Percentiles rank a stretch among this genome's conserved stretches.
These are phyloP conservation scores for Wallacemonas sp. DNA, from an alignment of 208 protist species.

Conservation along the genomic window DNA sequence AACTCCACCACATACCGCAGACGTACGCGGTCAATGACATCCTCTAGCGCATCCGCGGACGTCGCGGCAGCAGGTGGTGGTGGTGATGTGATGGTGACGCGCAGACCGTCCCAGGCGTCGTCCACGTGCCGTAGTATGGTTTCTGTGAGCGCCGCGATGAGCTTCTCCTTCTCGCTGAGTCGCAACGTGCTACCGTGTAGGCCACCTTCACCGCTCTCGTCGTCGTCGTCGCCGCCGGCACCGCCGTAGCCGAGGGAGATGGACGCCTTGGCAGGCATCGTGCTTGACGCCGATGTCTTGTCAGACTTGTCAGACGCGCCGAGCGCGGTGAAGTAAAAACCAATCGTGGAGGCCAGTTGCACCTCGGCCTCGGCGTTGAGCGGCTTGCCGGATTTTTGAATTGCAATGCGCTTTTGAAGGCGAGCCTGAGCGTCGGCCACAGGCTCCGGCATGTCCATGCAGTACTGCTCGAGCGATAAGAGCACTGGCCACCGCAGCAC, in stretches of 20 bases:
- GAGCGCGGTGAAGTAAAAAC: constrained; percentile 9
- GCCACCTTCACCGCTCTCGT: constrained; percentile 2
- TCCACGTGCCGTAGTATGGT: constrained; percentile 36
- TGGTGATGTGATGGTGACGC: constrained; percentile 16
- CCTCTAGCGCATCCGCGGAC: constrained; percentile 25
- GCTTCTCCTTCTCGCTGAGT: background rate
- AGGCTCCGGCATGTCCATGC: constrained; percentile 28
- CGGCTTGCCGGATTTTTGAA: constrained; percentile 1
- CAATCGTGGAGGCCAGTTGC: constrained; percentile 5
- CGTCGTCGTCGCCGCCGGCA: constrained; percentile 11
- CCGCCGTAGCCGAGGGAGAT: constrained; percentile 17
- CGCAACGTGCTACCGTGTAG: no score
- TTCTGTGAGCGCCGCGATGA: constrained; percentile 23
- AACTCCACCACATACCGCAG: constrained; percentile 67
- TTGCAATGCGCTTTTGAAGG: background rate
- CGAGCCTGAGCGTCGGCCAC: constrained; percentile 13
- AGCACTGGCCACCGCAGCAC: constrained; percentile 35
- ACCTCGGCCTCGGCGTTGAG: constrained; percentile 5
- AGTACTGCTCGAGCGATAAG: constrained; percentile 40
- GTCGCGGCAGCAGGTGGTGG: background rate
- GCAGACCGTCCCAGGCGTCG: constrained; percentile 28
- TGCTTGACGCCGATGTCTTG: background rate
- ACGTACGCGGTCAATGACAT: constrained; percentile 51
- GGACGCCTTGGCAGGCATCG: background rate
- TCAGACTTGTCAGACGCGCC: background rate